phyloP scores from a whole-genome alignment of 108 stramenopile species.

The Stephanodiscus minutulus region DNA sequence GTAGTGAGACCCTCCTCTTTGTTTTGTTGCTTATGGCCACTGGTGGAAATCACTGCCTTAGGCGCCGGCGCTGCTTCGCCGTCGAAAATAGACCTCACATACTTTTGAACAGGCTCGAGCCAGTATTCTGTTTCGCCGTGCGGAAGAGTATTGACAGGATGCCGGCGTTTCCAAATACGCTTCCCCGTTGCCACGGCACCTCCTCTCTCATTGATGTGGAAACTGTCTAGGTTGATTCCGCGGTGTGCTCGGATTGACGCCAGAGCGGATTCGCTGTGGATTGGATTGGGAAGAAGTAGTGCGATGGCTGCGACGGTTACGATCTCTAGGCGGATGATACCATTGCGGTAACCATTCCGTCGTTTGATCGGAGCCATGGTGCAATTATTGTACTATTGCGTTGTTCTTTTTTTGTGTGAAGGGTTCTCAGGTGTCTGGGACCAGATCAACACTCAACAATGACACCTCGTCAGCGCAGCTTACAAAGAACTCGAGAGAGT shows the following conservation, averaged over 20 bases:
- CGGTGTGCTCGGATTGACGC: constrained; percentile 40
- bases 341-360: background rate
- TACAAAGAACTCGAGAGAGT: background rate
- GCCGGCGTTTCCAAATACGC: constrained; percentile 11
- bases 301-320: background rate
- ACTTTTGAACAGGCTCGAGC: constrained; percentile 11
- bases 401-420: background rate
- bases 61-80: background rate
- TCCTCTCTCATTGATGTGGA: constrained; percentile 41
- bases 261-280: constrained; percentile 13
- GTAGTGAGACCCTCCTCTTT: constrained; percentile 30
- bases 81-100: background rate
- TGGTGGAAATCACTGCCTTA: background rate
- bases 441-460: background rate
- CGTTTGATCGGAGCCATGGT: background rate
- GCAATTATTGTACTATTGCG: no score
- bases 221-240: constrained; percentile 31
- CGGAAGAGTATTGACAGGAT: background rate
- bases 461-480: background rate
- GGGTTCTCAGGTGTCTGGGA: no score
- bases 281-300: constrained; percentile 9
- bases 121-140: constrained; percentile 6
- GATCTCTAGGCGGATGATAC: constrained; percentile 1
- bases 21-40: background rate
- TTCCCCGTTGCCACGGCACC: constrained; percentile 30